Conservation (phyloP, 1,284 basidiomycete genomes). For the Vanrija sp. region DNA sequence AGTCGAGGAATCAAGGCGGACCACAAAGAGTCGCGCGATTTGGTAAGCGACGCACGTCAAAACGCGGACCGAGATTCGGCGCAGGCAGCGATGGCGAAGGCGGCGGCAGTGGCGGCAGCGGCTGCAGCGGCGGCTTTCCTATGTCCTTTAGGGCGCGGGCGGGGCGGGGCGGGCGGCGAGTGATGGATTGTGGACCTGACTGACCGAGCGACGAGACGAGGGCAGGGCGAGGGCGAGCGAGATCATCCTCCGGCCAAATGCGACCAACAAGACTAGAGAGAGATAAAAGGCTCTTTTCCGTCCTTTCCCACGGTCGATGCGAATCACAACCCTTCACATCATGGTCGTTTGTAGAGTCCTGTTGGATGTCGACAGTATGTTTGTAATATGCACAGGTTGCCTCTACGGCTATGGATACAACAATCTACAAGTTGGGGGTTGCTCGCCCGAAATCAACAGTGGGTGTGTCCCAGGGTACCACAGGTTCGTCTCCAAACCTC, state of each 20-base stretch:
- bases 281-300: not conserved
- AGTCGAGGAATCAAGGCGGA: not conserved
- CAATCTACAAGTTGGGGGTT: not conserved
- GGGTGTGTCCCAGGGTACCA: constrained; percentile 31
- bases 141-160: too few relatives aligned
- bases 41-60: too few relatives aligned
- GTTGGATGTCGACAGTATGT: too few relatives aligned
- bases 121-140: too few relatives aligned
- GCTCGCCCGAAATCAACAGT: constrained; percentile 20
- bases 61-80: not conserved
- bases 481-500: constrained; percentile 41
- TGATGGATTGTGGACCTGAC: too few relatives aligned
- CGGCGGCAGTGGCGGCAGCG: too few relatives aligned
- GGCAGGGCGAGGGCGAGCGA: too few relatives aligned
- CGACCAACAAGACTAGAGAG: not conserved
- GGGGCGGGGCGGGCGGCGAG: too few relatives aligned
- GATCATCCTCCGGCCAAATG: too few relatives aligned
- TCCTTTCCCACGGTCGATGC: not conserved
- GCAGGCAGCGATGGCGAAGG: too few relatives aligned
- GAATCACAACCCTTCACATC: not conserved
- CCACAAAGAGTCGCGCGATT: not conserved
- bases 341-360: not conserved
- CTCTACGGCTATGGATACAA: not conserved
- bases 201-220: too few relatives aligned
- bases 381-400: not conserved